phyloP scores from a whole-genome alignment of 495 filamentous ascomycete genomes.

The Gamarada debralockiae region DNA sequence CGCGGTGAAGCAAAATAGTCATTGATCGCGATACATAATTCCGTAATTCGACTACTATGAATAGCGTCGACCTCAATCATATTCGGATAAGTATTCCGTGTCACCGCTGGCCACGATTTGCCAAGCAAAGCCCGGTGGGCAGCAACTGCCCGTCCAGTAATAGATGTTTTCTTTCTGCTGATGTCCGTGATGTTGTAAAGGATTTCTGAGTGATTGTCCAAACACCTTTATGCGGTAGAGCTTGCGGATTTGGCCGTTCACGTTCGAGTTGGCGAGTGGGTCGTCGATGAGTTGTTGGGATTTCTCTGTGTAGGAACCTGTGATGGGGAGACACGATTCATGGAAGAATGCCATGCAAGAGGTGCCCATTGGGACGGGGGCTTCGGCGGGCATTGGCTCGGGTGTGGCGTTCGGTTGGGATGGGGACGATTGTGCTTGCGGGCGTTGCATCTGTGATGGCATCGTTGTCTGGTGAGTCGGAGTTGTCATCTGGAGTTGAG shows the following conservation, averaged over 20 bases:
- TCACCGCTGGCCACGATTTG: slow-evolving; percentile 5
- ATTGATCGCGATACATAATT: slow-evolving; percentile 16
- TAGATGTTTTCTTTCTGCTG: background rate
- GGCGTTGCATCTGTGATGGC: background rate
- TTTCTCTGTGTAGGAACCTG: slow-evolving; percentile 14
- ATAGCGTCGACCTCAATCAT: slow-evolving; percentile 19
- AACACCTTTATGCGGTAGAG: background rate
- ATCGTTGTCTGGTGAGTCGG: background rate
- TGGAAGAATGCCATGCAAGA: background rate
- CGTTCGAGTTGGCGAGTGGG: slow-evolving; percentile 12
- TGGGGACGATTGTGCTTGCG: background rate
- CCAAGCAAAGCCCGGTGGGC: slow-evolving; percentile 12
- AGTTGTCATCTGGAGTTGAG: background rate
- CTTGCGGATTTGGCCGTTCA: background rate
- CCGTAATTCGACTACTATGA: slow-evolving; percentile 2
- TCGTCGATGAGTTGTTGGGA: background rate
- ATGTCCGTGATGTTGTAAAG: background rate
- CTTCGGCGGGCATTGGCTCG: background rate
- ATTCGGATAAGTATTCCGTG: slow-evolving; percentile 12
- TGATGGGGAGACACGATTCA: background rate
- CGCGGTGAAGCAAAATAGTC: slow-evolving; percentile 1
- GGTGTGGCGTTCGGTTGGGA: background rate
- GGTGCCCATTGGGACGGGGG: background rate
- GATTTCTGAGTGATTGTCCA: slow-evolving; percentile 14
- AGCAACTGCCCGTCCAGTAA: slow-evolving; percentile 1